Evolutionary conservation across 2,329 filamentous ascomycete genomes (phyloP), one percentile per base, ranked within the genome.

Genomic region (Hirsutella thompsonii): DNA sequence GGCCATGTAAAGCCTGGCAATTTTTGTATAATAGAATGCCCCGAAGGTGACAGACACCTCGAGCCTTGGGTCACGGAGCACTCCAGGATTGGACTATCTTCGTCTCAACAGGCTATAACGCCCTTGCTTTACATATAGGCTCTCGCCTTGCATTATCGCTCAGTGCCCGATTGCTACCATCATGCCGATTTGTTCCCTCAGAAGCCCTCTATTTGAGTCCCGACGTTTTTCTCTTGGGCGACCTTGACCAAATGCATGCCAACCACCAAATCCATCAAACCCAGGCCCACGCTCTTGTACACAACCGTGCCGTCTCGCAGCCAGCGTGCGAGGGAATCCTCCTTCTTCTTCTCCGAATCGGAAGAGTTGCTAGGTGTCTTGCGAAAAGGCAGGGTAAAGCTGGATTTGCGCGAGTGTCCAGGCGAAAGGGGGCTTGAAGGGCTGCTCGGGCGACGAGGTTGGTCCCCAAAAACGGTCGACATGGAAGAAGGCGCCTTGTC

Each of bases 231-330:
- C 39, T 68, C 60, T 34, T 63, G 63, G 1, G 79, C 78, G 46
- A 79, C 55, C 44, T 67, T 59, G 16, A 82, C 55, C 37, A 83
- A 46, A 41, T 78, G 70, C 49, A 67, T 66, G 13, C 77, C 79
- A 2, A 81, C 71, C 1, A 74, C 69, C 19, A 83, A 56, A 50
- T 83, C 79, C 77, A 82, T 81, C 39, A 81, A 54, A 0, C 77
- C 79, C 37, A 82, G 56, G 0, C 79, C 79, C 0, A 83, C 79
- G 45, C 74, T 76, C 64, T 82, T 83, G 54, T 81, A 83, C 8
- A 83, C 69, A 18, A 83, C 77, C 44, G 79, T 82, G 0, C 79
- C 79, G 3, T 66, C 65, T 42, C 69, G 63, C 42, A 81, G 55
- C 77, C 77, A 81, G 18, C 64, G 59, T 21, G 64, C 61, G 41